phyloP scores from a whole-genome alignment of 73 alveolate genomes.

The Uronychia binucleata region DNA sequence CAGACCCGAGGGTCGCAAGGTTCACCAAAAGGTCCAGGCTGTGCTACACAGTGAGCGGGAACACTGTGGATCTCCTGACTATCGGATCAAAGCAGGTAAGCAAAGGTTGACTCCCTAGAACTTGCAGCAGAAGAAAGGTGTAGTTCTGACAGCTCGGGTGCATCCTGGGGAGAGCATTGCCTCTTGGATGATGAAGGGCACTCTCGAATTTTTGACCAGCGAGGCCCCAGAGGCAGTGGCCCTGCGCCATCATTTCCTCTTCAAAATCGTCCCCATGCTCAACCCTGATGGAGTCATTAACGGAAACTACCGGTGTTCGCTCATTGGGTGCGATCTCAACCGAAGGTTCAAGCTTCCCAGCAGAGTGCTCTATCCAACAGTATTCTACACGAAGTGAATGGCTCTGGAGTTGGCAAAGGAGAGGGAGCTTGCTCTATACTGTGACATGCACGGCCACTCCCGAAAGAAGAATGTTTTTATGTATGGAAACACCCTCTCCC shows the following conservation, averaged over 20 bases:
- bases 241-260: constrained; percentile 57
- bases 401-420: constrained; percentile 36
- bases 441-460: constrained; percentile 74
- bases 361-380: constrained; percentile 69
- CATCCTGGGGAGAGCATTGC: constrained; percentile 81
- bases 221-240: constrained; percentile 56
- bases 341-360: constrained; percentile 77
- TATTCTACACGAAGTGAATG: constrained; percentile 28
- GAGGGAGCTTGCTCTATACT: constrained; percentile 37
- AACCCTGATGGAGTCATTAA: constrained; percentile 85
- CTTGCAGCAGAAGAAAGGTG: constrained; percentile 47
- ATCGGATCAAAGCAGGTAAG: constrained; percentile 41
- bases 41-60: constrained; percentile 71
- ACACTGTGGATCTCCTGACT: constrained; percentile 68
- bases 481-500: constrained; percentile 44
- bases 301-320: constrained; percentile 77
- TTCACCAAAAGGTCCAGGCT: constrained; percentile 38
- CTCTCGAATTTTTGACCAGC: constrained; percentile 59
- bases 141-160: constrained; percentile 67
- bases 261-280: constrained; percentile 75
- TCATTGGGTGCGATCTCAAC: constrained; percentile 82
- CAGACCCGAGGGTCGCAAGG: not conserved
- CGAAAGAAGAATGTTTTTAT: constrained; percentile 56
- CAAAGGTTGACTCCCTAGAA: not conserved
- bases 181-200: constrained; percentile 78